Conservation (phyloP, 768 basidiomycete species). For the Mycena alexandri region DNA sequence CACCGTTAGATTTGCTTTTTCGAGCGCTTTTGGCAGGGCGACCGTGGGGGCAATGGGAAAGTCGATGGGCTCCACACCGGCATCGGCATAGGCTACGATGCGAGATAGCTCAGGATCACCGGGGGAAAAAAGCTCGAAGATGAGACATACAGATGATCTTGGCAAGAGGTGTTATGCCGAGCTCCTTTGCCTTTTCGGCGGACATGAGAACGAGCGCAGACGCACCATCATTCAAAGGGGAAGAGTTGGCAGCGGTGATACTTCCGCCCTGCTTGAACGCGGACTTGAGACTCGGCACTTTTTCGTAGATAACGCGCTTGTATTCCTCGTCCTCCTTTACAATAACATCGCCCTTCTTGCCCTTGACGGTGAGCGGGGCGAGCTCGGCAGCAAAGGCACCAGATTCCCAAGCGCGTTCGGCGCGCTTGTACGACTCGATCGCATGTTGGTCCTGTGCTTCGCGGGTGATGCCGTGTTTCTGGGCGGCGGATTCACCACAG, state of each 20-base stretch:
- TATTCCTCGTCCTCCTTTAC: conserved; percentile 98
- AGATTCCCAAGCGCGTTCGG: conserved; percentile 89
- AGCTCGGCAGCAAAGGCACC: conserved; percentile 91
- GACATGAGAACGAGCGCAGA: conserved; percentile 96
- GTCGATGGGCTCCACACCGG: conserved; percentile 95
- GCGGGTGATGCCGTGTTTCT: conserved; percentile 85
- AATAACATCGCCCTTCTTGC: conserved; percentile 93
- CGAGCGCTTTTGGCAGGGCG: conserved; percentile 88
- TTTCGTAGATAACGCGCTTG: conserved; percentile 96
- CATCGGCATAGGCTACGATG: conserved; percentile 90
- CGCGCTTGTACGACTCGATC: conserved; percentile 94
- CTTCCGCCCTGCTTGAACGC: conserved; percentile 91
- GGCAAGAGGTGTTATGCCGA: conserved; percentile 93
- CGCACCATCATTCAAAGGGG: conserved; percentile 95
- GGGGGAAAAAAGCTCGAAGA: conserved; percentile 21
- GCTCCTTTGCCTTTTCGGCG: conserved; percentile 90
- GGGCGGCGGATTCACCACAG: conserved; percentile 90
- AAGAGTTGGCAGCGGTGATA: conserved; percentile 98
- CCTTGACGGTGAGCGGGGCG: conserved; percentile 89
- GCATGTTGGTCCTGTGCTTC: conserved; percentile 92
- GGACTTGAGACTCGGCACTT: conserved; percentile 88
- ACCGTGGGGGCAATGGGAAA: conserved; percentile 96
- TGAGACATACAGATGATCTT: conserved; percentile 86
- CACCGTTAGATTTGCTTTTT: conserved; percentile 85
- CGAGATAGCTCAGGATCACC: conserved; percentile 29